phyloP scores from a whole-genome alignment of 2,329 filamentous ascomycete genomes.

The Calonectria crousiana region DNA sequence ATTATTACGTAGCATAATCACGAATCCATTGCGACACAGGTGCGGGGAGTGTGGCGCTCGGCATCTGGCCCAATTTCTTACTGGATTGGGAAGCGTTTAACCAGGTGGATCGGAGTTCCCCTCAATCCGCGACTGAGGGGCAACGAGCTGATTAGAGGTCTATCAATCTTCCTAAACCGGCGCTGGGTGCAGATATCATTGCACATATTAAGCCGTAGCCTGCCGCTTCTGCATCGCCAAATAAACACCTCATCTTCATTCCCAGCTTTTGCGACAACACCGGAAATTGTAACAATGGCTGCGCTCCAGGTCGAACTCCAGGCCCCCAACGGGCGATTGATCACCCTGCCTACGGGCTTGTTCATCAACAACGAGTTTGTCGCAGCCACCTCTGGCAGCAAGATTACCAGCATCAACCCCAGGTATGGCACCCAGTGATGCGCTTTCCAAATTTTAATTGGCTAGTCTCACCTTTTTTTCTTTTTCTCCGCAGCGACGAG shows the following conservation, averaged over 20 bases:
- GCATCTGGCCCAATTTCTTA: constrained; percentile 17
- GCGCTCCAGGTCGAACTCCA: constrained; percentile 65
- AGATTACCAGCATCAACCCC: constrained; percentile 68
- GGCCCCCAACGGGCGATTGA: constrained; percentile 76
- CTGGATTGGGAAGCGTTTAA: constrained; percentile 8
- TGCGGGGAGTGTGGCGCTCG: background rate
- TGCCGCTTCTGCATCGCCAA: background rate
- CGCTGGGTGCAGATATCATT: background rate
- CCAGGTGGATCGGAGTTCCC: background rate
- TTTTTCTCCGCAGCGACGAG: constrained; percentile 11
- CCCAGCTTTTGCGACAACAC: background rate
- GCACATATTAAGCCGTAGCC: constrained; percentile 9
- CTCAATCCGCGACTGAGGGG: background rate
- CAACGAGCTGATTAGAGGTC: background rate
- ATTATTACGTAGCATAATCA: background rate
- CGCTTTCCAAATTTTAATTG: background rate
- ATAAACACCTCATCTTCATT: background rate
- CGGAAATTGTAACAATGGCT: constrained; percentile 7
- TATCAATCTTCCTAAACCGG: constrained; percentile 23
- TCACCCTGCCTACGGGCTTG: constrained; percentile 73
- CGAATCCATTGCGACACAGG: background rate
- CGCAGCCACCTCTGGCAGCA: constrained; percentile 66
- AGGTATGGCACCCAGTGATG: constrained; percentile 15
- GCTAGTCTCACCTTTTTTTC: background rate
- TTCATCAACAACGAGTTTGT: constrained; percentile 83